A percentile compares a stretch with the other conserved stretches of the same genome.
phyloP scores from a whole-genome alignment of 768 basidiomycete species.

The Coprinopsis strossmayeri region DNA sequence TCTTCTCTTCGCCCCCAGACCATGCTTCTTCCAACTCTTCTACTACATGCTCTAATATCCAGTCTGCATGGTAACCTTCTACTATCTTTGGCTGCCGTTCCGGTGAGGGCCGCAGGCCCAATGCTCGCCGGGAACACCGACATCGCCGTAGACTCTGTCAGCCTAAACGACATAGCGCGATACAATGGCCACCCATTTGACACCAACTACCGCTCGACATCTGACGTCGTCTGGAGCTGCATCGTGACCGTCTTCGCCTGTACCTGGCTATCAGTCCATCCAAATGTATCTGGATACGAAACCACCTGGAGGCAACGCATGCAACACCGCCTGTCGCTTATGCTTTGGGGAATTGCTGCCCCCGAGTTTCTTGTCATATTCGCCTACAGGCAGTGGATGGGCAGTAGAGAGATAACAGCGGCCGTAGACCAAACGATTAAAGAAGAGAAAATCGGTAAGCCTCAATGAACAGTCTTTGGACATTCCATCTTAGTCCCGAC shows the following conservation, averaged over 20 bases:
- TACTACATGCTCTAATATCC: no score
- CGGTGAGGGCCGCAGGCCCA: no score
- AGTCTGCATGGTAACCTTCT: no score
- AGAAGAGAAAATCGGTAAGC: no score
- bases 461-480: neutral
- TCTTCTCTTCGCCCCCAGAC: no score
- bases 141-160: no score
- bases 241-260: slow-evolving; percentile 16
- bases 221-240: slow-evolving; percentile 16
- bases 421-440: no score
- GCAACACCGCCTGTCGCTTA: neutral
- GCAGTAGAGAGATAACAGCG: neutral
- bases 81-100: no score
- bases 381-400: slow-evolving; percentile 11
- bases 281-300: slow-evolving; percentile 12
- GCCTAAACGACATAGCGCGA: no score
- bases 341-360: slow-evolving; percentile 10
- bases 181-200: neutral
- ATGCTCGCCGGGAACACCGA: no score
- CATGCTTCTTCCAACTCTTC: no score
- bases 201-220: slow-evolving; percentile 8
- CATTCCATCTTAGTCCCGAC: neutral
- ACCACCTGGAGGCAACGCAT: slow-evolving; percentile 2
- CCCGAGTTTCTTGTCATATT: slow-evolving; percentile 11
- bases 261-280: slow-evolving; percentile 19